A percentile compares a stretch with the other conserved stretches of the same genome.
These are phyloP conservation scores for Cystobasidium sp. DNA, from an alignment of 1,284 basidiomycete genomes.

Conservation along the genomic window DNA sequence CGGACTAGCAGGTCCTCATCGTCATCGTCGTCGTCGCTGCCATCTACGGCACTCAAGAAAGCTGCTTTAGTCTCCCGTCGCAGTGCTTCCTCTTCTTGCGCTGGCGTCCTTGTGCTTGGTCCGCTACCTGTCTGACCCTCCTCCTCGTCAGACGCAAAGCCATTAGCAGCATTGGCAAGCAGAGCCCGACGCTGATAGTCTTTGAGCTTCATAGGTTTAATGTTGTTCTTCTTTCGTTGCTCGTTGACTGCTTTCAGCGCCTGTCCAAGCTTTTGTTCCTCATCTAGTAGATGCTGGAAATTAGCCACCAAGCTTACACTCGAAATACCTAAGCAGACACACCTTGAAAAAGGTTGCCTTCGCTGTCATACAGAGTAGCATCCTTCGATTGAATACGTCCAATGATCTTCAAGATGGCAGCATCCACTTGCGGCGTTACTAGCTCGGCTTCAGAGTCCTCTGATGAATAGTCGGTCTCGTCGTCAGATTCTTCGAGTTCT, in stretches of 20 bases:
- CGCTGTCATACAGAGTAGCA: constrained; percentile 76
- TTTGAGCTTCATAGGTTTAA: constrained; percentile 59
- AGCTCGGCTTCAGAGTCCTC: constrained; percentile 94
- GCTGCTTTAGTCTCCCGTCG: constrained; percentile 82
- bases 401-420: constrained; percentile 89
- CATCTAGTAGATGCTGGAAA: constrained; percentile 48
- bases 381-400: constrained; percentile 83
- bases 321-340: background rate
- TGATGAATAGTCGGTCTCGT: constrained; percentile 64
- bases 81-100: constrained; percentile 75
- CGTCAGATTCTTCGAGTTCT: constrained; percentile 59
- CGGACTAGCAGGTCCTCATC: constrained; percentile 64
- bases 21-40: constrained; percentile 60
- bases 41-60: constrained; percentile 66
- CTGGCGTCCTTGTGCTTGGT: constrained; percentile 65
- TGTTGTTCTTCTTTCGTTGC: constrained; percentile 56
- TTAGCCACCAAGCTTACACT: constrained; percentile 6
- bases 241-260: constrained; percentile 48
- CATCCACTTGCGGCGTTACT: constrained; percentile 91
- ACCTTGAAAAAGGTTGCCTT: constrained; percentile 39
- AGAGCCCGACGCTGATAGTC: constrained; percentile 60
- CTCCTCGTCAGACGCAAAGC: constrained; percentile 39
- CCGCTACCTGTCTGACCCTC: constrained; percentile 51
- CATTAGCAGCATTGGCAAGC: constrained; percentile 52
- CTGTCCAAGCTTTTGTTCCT: constrained; percentile 54